Base-by-base conservation (phyloP, 208 protist genomes). In the Acanthamoeba culbertsoni region DNA sequence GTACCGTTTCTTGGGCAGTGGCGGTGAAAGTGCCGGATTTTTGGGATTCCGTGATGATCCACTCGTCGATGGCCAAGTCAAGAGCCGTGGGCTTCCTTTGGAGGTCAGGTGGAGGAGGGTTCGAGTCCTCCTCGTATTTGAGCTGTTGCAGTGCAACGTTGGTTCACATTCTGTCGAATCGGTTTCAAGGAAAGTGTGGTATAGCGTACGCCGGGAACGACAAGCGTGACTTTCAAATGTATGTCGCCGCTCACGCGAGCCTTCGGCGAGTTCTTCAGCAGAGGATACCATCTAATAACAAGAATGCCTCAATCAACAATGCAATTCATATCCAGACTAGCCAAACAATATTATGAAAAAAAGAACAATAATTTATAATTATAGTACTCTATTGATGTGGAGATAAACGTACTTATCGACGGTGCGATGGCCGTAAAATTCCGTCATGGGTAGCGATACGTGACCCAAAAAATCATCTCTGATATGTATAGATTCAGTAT, bases 381-480 rank as follows among this genome's bases (percentile, higher is more conserved):
- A 8, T 28, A 63, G 57, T 7, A 7, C 26, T 0, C 26, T 28
- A 18, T 63, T 28, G 26, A 28, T 18, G 0, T 8, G 8, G 33
- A 63, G 57, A 6, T 7, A 28, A 63, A 14, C 8, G 37, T 75
- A 75, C 65, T 75, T 75, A 45, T 86, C 75, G 0, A 86, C 75
- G 0, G 75, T 62, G 42, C 48, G 75, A 14, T 86, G 48, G 45
- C 48, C 75, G n/a, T 86, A 86, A n/a, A 86, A 86, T 3, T 86
- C 75, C n/a, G 45, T 86, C 48, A 86, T 59, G 10, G 75, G 75
- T 5, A 86, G 33, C 28, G 75, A 86, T 7, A 86, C 4, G 20
- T 86, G 75, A 28, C 75, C 75, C 42, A 86, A 45, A n/a, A 86
- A 86, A 37, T 62, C 75, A n/a, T 86, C 75, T 28, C 75, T 86